Base-by-base conservation (phyloP, 2,329 filamentous ascomycete genomes). In the Erysiphe pulchra region DNA sequence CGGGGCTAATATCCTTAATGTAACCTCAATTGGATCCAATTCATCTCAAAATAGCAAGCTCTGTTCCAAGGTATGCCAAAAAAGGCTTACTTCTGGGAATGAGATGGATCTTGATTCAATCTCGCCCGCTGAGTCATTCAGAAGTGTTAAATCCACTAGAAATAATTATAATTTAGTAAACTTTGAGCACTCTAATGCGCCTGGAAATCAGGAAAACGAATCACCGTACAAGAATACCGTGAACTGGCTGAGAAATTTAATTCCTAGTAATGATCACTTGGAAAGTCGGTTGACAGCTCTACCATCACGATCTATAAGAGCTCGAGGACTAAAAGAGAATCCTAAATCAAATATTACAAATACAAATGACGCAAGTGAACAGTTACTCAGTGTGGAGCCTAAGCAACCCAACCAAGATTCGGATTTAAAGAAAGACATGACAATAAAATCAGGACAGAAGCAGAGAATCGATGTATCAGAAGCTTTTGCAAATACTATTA, bases 401-500 rank as follows among this genome's bases (percentile, higher is more conserved):
- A 44, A 44, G 16, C 10, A 12, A 10, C 17, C 13, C 28, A 13
- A 20, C 12, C 7, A 9, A 18, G 38, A 24, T 18, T 18, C 12
- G 1, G 12, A 18, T 9, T 9, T 13, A 5, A 13, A 40, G 16
- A 11, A 40, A 17, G 14, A 42, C 10, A 47, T 34, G 30, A 47
- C 33, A 31, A 36, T 4, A 38, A 43, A 16, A 45, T 36, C 30
- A 48, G 37, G 41, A 34, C 31, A 42, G 17, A 20, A 34, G 16
- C 48, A 50, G 24, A 41, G 45, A 24, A 43, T 30, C 20, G 48
- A 53, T 40, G 47, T 51, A 18, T 50, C 53, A 10, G 54, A 53
- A 44, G 55, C 51, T 5, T 60, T 63, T 45, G 50, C 56, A 12
- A 56, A 51, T 34, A 59, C 59, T 12, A 60, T 62, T 41, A 55